Percentiles rank a stretch among this genome's conserved stretches.
Evolutionary conservation across 768 basidiomycete species (phyloP).

Genomic region (Tubosaeta sp.): DNA sequence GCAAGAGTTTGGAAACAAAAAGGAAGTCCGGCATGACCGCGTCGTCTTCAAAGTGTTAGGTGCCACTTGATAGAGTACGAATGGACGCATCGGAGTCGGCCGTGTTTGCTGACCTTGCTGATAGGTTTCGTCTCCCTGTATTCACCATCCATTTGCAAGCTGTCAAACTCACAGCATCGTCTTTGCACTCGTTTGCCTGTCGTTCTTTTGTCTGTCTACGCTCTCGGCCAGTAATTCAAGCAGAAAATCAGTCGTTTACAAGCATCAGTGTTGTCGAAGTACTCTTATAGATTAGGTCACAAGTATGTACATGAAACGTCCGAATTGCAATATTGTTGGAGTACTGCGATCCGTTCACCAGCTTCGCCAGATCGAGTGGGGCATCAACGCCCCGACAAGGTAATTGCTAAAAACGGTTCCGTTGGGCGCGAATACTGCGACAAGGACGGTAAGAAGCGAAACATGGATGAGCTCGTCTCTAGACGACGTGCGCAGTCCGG

Average conservation of each 20-base stretch:
- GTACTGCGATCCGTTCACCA: background rate
- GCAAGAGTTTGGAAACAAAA: constrained; percentile 26
- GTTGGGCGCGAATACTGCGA: background rate
- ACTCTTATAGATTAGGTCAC: constrained; percentile 18
- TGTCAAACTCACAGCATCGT: constrained; percentile 7
- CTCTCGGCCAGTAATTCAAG: constrained; percentile 2
- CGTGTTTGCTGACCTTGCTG: constrained; percentile 3
- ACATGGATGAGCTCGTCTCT: background rate
- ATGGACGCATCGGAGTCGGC: too few relatives aligned
- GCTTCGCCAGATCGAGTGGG: background rate
- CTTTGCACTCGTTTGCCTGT: constrained; percentile 1
- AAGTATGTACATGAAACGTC: too few relatives aligned
- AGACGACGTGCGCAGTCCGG: background rate
- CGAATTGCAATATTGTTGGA: too few relatives aligned
- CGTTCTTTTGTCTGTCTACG: constrained; percentile 6
- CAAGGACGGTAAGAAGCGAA: background rate
- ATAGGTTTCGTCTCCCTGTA: background rate
- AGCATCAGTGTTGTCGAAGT: constrained; percentile 11
- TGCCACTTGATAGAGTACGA: constrained; percentile 1
- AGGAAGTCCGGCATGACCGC: constrained; percentile 25
- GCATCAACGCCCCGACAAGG: background rate
- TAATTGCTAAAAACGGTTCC: too few relatives aligned
- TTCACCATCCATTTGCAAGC: background rate
- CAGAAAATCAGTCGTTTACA: constrained; percentile 13
- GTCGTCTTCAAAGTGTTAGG: constrained; percentile 24